A percentile compares a stretch with the other conserved stretches of the same genome.
These are phyloP conservation scores for Metroxylon sagu DNA, from an alignment of 176 grass and related monocot species.

Conservation along the genomic window DNA sequence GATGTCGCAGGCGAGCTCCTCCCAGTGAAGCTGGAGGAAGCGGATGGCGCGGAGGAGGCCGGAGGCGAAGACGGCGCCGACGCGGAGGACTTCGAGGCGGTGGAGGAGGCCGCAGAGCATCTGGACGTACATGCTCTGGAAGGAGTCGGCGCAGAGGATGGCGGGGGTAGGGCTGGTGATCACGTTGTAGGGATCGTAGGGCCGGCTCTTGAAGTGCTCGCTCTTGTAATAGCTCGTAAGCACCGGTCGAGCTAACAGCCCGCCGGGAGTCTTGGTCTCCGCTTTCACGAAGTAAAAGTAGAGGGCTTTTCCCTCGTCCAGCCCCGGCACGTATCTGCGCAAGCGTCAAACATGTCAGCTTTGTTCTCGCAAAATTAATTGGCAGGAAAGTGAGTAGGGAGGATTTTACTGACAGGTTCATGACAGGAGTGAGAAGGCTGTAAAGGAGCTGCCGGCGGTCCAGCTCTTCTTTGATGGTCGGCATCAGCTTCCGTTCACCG, in stretches of 20 bases:
- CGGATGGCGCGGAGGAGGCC: conserved; percentile 18
- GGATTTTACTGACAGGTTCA: conserved; percentile 36
- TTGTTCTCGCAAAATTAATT: neutral
- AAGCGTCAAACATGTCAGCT: too few species aligned
- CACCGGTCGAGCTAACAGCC: conserved; percentile 69
- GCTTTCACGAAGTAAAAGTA: conserved; percentile 97
- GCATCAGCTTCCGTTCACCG: conserved; percentile 62
- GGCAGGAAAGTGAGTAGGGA: too few species aligned
- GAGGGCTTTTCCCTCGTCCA: conserved; percentile 28
- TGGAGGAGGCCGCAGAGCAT: conserved; percentile 26
- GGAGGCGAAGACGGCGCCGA: conserved; percentile 14
- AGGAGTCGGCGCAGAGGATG: conserved; percentile 14
- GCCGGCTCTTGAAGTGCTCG: conserved; percentile 74
- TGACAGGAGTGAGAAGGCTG: conserved; percentile 60
- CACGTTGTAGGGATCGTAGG: conserved; percentile 19
- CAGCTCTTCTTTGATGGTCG: conserved; percentile 55
- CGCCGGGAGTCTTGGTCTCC: conserved; percentile 83
- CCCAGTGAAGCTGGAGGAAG: conserved; percentile 21
- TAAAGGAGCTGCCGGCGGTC: conserved; percentile 42
- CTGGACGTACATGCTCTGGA: conserved; percentile 23
- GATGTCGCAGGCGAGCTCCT: conserved; percentile 15
- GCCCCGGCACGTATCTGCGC: conserved; percentile 21
- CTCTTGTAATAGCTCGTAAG: conserved; percentile 99
- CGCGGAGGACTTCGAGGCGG: conserved; percentile 16
- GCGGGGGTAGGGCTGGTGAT: conserved; percentile 18